Conservation (phyloP, 2,329 filamentous ascomycete species). For the Lachnellula arida region DNA sequence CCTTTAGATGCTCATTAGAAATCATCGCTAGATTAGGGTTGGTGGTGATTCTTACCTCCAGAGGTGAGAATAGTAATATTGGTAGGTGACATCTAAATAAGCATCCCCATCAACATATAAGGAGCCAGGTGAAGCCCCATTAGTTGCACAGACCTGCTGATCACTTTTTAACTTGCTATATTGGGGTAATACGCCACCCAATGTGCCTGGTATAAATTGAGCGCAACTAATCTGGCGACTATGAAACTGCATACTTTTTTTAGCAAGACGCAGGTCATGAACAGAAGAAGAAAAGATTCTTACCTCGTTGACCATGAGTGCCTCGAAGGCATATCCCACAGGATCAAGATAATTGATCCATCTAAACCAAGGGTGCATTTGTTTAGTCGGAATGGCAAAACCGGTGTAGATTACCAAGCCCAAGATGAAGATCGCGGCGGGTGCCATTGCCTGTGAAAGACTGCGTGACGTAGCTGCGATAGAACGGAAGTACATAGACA, state of each 20-base stretch:
- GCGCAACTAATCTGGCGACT: constrained; percentile 21
- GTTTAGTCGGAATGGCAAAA: constrained; percentile 40
- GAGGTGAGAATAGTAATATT: constrained; percentile 53
- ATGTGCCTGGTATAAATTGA: constrained; percentile 4
- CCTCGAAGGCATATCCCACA: constrained; percentile 74
- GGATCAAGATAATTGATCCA: constrained; percentile 66
- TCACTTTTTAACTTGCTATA: constrained; percentile 13
- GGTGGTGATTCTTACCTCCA: constrained; percentile 45
- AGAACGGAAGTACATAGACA: constrained; percentile 81
- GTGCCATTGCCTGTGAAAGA: constrained; percentile 58
- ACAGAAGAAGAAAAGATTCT: background rate
- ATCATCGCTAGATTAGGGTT: background rate
- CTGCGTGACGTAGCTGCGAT: constrained; percentile 72
- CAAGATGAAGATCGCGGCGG: constrained; percentile 47
- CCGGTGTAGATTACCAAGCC: constrained; percentile 33
- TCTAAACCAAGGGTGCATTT: constrained; percentile 73
- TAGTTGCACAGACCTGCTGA: constrained; percentile 47
- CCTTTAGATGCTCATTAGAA: constrained; percentile 6
- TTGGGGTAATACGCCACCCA: background rate
- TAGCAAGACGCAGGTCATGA: background rate
- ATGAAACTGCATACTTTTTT: constrained; percentile 42
- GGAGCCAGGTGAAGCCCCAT: constrained; percentile 53
- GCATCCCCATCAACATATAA: constrained; percentile 50
- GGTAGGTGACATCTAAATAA: constrained; percentile 51
- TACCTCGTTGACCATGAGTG: constrained; percentile 72